Percentiles rank a stretch among this genome's conserved stretches.
These are phyloP conservation scores for Paraglomus brasilianum DNA, from an alignment of 192 early-diverging fungal species.

Conservation along the genomic window DNA sequence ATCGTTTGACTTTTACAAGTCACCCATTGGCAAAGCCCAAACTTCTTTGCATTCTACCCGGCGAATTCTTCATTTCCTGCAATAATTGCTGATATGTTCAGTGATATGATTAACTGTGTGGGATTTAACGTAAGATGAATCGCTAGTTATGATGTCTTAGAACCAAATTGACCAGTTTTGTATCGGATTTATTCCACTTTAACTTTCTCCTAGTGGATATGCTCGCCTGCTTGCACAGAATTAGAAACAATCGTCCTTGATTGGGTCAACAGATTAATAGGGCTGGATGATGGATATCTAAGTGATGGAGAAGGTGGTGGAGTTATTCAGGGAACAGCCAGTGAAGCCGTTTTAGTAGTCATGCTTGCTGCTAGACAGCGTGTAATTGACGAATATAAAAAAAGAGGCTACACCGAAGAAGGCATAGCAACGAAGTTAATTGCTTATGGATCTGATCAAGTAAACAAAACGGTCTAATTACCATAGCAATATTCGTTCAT, in stretches of 20 bases:
- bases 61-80: constrained; percentile 51
- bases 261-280: constrained; percentile 64
- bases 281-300: constrained; percentile 53
- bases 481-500: not conserved
- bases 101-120: constrained; percentile 51
- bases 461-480: not conserved
- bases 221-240: constrained; percentile 60
- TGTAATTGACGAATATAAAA: constrained; percentile 37
- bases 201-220: constrained; percentile 39
- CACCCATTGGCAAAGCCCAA: constrained; percentile 66
- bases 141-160: not conserved
- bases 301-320: constrained; percentile 60
- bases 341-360: constrained; percentile 55
- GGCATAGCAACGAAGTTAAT: constrained; percentile 41
- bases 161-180: not conserved
- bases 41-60: constrained; percentile 65
- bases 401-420: constrained; percentile 34
- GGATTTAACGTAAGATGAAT: constrained; percentile 47
- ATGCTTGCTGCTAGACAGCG: constrained; percentile 59
- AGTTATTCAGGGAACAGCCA: constrained; percentile 63
- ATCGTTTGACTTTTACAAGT: constrained; percentile 29
- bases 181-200: too few species aligned
- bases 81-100: constrained; percentile 65
- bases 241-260: constrained; percentile 61
- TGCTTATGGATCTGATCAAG: constrained; percentile 62